These are phyloP conservation scores for Pezicula rhizophila DNA, from an alignment of 2,329 filamentous ascomycete species.

Conservation along the genomic window DNA sequence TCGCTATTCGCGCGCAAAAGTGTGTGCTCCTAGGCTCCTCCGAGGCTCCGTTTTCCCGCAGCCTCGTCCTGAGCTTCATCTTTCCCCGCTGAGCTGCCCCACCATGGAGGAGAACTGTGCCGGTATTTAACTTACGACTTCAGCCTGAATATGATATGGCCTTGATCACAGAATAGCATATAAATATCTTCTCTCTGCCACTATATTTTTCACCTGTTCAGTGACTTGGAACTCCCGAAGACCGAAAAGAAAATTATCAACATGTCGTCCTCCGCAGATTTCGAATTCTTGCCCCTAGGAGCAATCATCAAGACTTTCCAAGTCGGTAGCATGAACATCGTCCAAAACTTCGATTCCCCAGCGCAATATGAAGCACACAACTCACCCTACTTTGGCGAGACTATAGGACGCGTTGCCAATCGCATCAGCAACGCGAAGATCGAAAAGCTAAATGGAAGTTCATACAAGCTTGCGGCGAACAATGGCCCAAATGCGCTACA, in stretches of 20 bases:
- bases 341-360: slow-evolving; percentile 74
- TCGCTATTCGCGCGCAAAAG: too few relatives aligned
- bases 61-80: background rate
- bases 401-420: slow-evolving; percentile 82
- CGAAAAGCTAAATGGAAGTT: slow-evolving; percentile 62
- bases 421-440: slow-evolving; percentile 70
- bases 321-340: slow-evolving; percentile 76
- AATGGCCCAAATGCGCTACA: slow-evolving; percentile 72
- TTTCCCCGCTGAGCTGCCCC: background rate
- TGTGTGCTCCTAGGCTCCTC: too few relatives aligned
- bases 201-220: background rate
- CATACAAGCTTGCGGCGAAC: slow-evolving; percentile 68
- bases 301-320: slow-evolving; percentile 77
- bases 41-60: background rate
- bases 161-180: too few relatives aligned
- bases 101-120: background rate
- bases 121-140: background rate
- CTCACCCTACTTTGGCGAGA: slow-evolving; percentile 81
- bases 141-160: background rate
- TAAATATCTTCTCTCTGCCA: background rate
- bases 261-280: slow-evolving; percentile 25
- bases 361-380: slow-evolving; percentile 73
- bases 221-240: background rate
- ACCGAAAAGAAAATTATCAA: background rate
- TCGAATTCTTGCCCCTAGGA: slow-evolving; percentile 67